Evolutionary conservation across 2,329 filamentous ascomycete species (phyloP), one percentile per base, ranked within the genome.

Genomic region (Alternaria sp.): DNA sequence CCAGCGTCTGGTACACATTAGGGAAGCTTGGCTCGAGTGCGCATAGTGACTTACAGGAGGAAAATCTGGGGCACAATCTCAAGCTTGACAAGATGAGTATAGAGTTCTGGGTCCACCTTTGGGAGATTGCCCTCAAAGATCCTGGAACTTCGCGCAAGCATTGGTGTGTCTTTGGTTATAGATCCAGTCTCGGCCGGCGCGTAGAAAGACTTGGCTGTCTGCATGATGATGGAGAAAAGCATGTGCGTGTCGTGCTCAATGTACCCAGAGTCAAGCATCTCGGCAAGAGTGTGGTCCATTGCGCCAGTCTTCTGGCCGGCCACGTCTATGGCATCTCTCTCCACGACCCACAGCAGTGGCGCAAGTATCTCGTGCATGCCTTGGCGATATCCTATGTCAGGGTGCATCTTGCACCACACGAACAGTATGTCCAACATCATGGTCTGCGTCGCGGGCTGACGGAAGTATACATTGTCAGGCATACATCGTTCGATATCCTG

Each of bases 301-400:
- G 75, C 75, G n/a, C 59, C 62, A 10, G 44, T 44, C 11, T 73
- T 64, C 15, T 59, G 74, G 60, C 71, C 74, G 10, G 63, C 63
- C 10, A 67, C 46, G 57, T 92, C 86, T 54, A 97, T 83, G 7
- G 94, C 91, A 81, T 99, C 96, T 70, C 90, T 86, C 70, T 94
- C 89, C 6, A 98, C 83, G 2, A 93, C 91, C 86, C 93, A 93
- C 7, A 97, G 83, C 40, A 99, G 89, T 0, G 96, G 94, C 0
- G 96, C 96, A 13, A 98, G 85, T 46, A 99, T 84, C 81, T 99
- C 96, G 77, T 99, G 96, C 95, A 99, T 99, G 11, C 96, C 96
- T 82, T 99, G 96, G n/a, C 96, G 89, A 77, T 99, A 99, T 15
- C 93, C 93, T 57, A 93, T 86, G 69, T 91, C 89, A 2, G 93